Evolutionary conservation across 2,329 filamentous ascomycete genomes (phyloP), one percentile per base, ranked within the genome.

Genomic region (Claviceps sp.): DNA sequence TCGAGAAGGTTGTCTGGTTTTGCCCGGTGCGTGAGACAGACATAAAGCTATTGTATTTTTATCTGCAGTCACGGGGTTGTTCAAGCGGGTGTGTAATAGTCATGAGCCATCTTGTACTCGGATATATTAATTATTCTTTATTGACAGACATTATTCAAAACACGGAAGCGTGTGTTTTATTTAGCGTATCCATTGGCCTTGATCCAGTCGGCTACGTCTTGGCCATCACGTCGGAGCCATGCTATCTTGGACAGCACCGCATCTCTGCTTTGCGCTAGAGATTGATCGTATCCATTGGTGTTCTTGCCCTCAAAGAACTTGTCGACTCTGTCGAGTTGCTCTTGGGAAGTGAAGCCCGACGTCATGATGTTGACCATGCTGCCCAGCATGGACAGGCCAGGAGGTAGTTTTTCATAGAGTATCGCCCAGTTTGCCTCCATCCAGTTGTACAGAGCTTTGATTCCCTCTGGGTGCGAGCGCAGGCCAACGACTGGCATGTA

Each of bases 401-500:
- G 88, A 30, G 89, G 90, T 46, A 95, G 79, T 62, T 86, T 84
- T 74, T 86, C 82, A 65, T 81, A 79, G 44, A 97, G 74, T 37
- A 80, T 76, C n/a, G 87, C 86, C 89, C 91, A 97, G 70, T 95
- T 93, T 58, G 82, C 76, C 64, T 83, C 86, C 73, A 95, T 76
- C 86, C 88, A 97, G 18, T 67, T 69, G 77, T 86, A 96, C 53
- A 95, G 77, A 7, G 86, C 86, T 53, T 86, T 74, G 52, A 95
- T 85, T 59, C 91, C 91, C 44, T 82, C 81, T 7, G 81, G 72
- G 64, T 94, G 88, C 50, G 79, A 79, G 54, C 90, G 81, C 30
- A 97, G 78, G 7, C 86, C 86, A 37, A 81, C 79, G 41, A 93
- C 79, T 1, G 91, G 90, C 65, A 95, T 82, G 71, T 95, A 96